phyloP scores from a whole-genome alignment of 768 basidiomycete species.

The Tephrocybe sp. region DNA sequence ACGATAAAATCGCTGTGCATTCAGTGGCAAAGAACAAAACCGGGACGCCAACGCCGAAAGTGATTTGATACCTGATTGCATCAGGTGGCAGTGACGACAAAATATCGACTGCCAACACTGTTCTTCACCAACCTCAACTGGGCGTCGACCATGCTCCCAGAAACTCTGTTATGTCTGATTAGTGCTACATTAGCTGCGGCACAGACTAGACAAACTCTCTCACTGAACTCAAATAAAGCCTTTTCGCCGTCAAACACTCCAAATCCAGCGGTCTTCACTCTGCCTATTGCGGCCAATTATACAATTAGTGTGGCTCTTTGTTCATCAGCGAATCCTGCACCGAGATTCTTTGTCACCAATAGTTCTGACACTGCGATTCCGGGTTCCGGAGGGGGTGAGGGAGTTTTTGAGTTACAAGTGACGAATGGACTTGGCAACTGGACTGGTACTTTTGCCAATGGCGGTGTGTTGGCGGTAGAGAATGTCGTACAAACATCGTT shows the following conservation, averaged over 20 bases:
- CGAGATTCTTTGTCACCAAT: slow-evolving; percentile 63
- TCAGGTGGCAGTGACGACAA: too few relatives aligned
- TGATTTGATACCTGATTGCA: too few relatives aligned
- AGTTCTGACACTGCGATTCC: slow-evolving; percentile 34
- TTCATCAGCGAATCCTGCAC: slow-evolving; percentile 29
- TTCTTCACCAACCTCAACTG: too few relatives aligned
- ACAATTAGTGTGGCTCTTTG: slow-evolving; percentile 53
- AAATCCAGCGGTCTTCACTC: slow-evolving; percentile 34
- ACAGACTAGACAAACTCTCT: slow-evolving; percentile 29
- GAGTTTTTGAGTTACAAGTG: slow-evolving; percentile 48
- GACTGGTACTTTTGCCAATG: slow-evolving; percentile 41
- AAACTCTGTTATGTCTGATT: slow-evolving; percentile 34
- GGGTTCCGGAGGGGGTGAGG: slow-evolving; percentile 32
- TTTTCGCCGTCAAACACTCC: slow-evolving; percentile 30
- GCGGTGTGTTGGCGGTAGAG: slow-evolving; percentile 53
- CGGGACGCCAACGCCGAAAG: too few relatives aligned
- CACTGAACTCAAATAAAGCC: slow-evolving; percentile 33
- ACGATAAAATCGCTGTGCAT: too few relatives aligned
- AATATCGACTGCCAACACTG: too few relatives aligned
- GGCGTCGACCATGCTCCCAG: slow-evolving; percentile 29
- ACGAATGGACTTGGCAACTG: slow-evolving; percentile 50
- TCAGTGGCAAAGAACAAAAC: too few relatives aligned
- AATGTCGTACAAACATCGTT: slow-evolving; percentile 40
- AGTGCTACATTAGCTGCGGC: slow-evolving; percentile 28
- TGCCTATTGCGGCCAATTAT: slow-evolving; percentile 38